A percentile compares a stretch with the other conserved stretches of the same genome.
Evolutionary conservation across 768 basidiomycete genomes (phyloP).

Genomic region (Rossbeevera mucosa): DNA sequence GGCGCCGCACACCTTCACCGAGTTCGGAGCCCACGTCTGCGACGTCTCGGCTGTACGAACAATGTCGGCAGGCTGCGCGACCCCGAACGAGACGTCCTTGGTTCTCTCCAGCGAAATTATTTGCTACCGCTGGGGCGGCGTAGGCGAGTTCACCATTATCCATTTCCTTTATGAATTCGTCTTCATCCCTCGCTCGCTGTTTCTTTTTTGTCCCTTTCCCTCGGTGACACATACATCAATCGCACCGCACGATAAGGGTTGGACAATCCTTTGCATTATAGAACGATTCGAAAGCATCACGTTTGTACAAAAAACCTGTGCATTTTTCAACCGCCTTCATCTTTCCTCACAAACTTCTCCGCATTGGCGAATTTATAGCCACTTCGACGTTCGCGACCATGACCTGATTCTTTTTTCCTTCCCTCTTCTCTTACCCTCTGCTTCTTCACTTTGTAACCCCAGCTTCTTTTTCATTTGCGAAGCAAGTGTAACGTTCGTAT

Average conservation of each 20-base stretch:
- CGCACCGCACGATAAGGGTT: conserved; percentile 2
- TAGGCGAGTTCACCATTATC: conserved; percentile 15
- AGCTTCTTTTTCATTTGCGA: conserved; percentile 1
- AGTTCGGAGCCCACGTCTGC: conserved; percentile 29
- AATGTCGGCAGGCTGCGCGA: conserved; percentile 31
- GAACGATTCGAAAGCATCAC: conserved; percentile 19
- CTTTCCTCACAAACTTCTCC: conserved; percentile 1
- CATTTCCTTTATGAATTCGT: conserved; percentile 5
- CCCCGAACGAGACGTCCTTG: conserved; percentile 45
- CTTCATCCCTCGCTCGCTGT: not conserved
- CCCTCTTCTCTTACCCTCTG: conserved; percentile 1
- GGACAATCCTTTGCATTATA: conserved; percentile 6
- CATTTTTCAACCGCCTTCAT: conserved; percentile 8
- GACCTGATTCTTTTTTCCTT: conserved; percentile 13
- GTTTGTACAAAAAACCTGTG: conserved; percentile 18
- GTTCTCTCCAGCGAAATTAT: conserved; percentile 52
- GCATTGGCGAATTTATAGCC: conserved; percentile 19
- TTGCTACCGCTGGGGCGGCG: conserved; percentile 39
- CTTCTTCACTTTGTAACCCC: not conserved
- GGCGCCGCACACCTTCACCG: conserved; percentile 38
- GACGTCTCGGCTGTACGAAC: conserved; percentile 28
- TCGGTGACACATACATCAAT: conserved; percentile 1
- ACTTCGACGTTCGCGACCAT: conserved; percentile 23
- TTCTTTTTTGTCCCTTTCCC: conserved; percentile 1
- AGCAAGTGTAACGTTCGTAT: conserved; percentile 19